Percentiles rank a stretch among this genome's conserved stretches.
phyloP scores from a whole-genome alignment of 768 basidiomycete genomes.

The Mycena filopes region DNA sequence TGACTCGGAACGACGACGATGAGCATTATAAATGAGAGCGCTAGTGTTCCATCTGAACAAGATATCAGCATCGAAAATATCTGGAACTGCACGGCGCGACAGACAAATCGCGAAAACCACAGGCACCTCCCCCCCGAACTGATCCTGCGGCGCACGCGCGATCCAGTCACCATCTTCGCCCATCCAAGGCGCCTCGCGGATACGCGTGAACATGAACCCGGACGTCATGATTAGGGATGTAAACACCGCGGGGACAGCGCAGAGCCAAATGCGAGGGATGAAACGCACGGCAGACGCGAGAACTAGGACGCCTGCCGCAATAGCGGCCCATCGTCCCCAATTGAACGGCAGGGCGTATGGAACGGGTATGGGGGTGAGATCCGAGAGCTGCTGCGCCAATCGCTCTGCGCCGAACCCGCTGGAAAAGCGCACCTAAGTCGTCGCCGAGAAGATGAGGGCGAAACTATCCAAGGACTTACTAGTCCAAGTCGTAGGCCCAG shows the following conservation, averaged over 20 bases:
- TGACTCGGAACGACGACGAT: constrained; percentile 84
- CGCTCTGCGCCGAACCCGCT: constrained; percentile 89
- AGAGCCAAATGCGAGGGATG: constrained; percentile 78
- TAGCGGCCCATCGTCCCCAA: constrained; percentile 67
- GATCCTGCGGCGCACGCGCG: constrained; percentile 86
- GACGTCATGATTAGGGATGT: constrained; percentile 86
- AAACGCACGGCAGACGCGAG: constrained; percentile 64
- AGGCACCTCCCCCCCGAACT: constrained; percentile 92
- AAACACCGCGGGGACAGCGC: constrained; percentile 69
- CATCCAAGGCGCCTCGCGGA: constrained; percentile 80
- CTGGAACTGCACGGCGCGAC: constrained; percentile 59
- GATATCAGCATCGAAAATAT: neutral
- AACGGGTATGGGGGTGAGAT: constrained; percentile 81
- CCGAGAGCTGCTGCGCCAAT: constrained; percentile 79
- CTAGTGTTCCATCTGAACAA: constrained; percentile 76
- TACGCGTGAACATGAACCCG: constrained; percentile 97
- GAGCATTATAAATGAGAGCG: constrained; percentile 82
- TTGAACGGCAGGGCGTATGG: constrained; percentile 85
- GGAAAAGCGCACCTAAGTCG: neutral
- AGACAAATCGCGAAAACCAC: constrained; percentile 79
- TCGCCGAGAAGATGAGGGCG: neutral
- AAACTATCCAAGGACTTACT: constrained; percentile 5
- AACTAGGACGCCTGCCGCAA: constrained; percentile 57
- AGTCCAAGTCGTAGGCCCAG: neutral
- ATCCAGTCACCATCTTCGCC: constrained; percentile 81